Percentiles rank a stretch among this genome's conserved stretches.
These are phyloP conservation scores for Ophiostoma ulmi DNA, from an alignment of 2,329 filamentous ascomycete species.

Conservation along the genomic window DNA sequence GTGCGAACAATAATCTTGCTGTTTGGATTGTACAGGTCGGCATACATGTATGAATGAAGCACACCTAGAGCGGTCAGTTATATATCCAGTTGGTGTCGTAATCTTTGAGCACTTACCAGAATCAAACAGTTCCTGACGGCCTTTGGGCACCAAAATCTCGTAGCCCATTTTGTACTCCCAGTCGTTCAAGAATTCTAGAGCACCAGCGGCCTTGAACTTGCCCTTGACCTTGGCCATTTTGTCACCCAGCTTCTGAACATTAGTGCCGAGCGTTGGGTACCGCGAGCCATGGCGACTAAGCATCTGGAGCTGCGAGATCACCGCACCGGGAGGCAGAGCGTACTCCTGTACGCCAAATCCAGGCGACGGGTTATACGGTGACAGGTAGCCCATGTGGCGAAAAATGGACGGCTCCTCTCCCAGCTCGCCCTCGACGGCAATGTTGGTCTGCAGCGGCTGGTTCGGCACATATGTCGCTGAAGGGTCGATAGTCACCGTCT, in stretches of 20 bases:
- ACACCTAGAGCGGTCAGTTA: constrained; percentile 32
- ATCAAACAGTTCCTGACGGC: constrained; percentile 67
- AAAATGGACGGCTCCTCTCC: constrained; percentile 61
- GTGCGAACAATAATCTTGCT: constrained; percentile 69
- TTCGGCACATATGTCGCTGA: constrained; percentile 62
- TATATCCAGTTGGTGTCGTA: not conserved
- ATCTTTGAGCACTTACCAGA: constrained; percentile 35
- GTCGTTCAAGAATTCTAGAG: constrained; percentile 60
- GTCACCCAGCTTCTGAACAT: constrained; percentile 50
- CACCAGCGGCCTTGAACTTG: constrained; percentile 52
- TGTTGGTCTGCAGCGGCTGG: constrained; percentile 63
- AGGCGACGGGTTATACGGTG: constrained; percentile 64
- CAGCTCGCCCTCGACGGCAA: constrained; percentile 58
- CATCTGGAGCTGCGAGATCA: constrained; percentile 68
- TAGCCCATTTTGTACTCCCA: constrained; percentile 66
- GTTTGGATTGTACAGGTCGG: constrained; percentile 63
- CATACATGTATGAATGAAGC: constrained; percentile 68
- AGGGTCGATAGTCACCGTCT: constrained; percentile 64
- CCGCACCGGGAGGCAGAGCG: constrained; percentile 58
- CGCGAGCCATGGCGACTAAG: constrained; percentile 67
- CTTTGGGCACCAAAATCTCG: constrained; percentile 67
- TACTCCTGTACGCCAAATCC: constrained; percentile 73
- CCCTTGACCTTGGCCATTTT: constrained; percentile 52
- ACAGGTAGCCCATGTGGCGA: constrained; percentile 60
- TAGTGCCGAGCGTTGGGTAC: constrained; percentile 61